These are phyloP conservation scores for Hericium alpestre DNA, from an alignment of 768 basidiomycete species.

Conservation along the genomic window DNA sequence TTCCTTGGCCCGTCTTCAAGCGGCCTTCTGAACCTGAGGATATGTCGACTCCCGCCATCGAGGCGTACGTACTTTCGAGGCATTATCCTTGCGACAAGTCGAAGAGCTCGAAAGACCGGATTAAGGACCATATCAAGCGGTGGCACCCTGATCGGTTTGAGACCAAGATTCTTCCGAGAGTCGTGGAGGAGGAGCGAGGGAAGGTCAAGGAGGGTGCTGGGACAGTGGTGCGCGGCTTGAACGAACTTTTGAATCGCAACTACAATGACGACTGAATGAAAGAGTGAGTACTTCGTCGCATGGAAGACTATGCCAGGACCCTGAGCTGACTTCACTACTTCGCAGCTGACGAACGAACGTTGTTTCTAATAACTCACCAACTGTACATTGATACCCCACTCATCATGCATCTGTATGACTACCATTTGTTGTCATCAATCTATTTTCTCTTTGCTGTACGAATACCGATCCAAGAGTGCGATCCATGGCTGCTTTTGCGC, in stretches of 20 bases:
- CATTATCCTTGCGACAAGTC: conserved; percentile 43
- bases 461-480: no score
- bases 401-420: conserved; percentile 16
- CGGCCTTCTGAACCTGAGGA: conserved; percentile 48
- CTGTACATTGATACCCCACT: conserved; percentile 15
- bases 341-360: conserved; percentile 8
- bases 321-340: background rate
- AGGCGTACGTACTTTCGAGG: conserved; percentile 51
- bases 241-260: conserved; percentile 50
- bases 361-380: conserved; percentile 9
- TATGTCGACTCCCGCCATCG: conserved; percentile 43
- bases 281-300: conserved; percentile 4
- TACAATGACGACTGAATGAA: conserved; percentile 11
- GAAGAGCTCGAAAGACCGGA: conserved; percentile 53
- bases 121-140: conserved; percentile 62
- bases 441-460: conserved; percentile 6
- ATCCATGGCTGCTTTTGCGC: no score
- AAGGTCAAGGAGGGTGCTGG: conserved; percentile 66
- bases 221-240: conserved; percentile 57
- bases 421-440: conserved; percentile 10
- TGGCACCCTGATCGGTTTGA: conserved; percentile 86
- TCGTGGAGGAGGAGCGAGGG: conserved; percentile 52
- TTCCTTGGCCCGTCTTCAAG: conserved; percentile 69
- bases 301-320: background rate
- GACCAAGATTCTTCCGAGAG: conserved; percentile 53